Evolutionary conservation across 116 monocot genomes (phyloP).

Genomic region (Dioscorea cayenensis): DNA sequence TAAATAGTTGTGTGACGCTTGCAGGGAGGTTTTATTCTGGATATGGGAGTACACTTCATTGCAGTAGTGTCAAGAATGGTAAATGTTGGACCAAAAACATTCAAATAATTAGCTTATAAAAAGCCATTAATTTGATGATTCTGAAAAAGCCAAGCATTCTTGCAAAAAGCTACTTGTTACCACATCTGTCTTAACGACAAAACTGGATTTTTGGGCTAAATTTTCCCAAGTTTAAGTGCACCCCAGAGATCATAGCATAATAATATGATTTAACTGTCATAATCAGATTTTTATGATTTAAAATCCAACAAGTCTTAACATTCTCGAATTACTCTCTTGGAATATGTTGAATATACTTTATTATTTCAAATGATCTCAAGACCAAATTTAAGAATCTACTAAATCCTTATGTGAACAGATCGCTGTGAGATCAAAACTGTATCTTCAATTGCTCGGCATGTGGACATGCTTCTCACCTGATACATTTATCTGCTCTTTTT

Average conservation of each 20-base stretch:
- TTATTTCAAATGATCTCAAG: background rate
- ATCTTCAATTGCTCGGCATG: constrained; percentile 69
- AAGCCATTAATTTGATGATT: background rate
- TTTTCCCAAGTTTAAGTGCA: no score
- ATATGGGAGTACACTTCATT: constrained; percentile 96
- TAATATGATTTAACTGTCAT: no score
- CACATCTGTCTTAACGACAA: no score
- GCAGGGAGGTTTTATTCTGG: constrained; percentile 93
- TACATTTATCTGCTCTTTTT: constrained; percentile 86
- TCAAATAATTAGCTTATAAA: background rate
- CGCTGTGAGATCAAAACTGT: constrained; percentile 62
- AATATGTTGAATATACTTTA: background rate
- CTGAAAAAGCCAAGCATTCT: no score
- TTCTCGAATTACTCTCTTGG: background rate
- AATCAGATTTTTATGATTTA: background rate
- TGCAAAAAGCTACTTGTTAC: no score
- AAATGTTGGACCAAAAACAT: background rate
- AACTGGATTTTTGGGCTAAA: no score
- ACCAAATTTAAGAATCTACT: background rate
- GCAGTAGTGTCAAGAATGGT: constrained; percentile 93
- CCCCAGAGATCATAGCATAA: no score
- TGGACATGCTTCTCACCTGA: constrained; percentile 86
- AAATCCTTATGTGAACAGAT: constrained; percentile 30
- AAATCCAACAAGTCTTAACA: background rate
- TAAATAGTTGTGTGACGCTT: constrained; percentile 7